These are phyloP conservation scores for Grosmannia clavigera DNA, from an alignment of 2,329 filamentous ascomycete species.

Conservation along the genomic window DNA sequence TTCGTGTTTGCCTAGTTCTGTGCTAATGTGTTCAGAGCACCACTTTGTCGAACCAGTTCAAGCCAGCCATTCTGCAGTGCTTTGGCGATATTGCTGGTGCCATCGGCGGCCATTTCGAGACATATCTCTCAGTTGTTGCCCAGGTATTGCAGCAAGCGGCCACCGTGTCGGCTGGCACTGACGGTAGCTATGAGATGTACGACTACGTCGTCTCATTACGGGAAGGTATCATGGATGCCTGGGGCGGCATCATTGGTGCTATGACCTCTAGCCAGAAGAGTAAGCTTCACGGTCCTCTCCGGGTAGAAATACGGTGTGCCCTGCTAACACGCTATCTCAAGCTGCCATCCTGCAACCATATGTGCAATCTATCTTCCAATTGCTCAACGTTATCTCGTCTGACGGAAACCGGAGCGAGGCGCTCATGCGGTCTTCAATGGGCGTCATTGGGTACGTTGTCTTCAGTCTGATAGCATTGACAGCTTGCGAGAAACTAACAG, in stretches of 20 bases:
- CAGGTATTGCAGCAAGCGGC: slow-evolving; percentile 91
- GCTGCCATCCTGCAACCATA: slow-evolving; percentile 62
- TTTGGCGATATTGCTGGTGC: slow-evolving; percentile 96
- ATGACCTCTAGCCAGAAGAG: slow-evolving; percentile 76
- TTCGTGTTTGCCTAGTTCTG: slow-evolving; percentile 6
- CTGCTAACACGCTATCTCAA: slow-evolving; percentile 26
- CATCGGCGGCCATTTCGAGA: slow-evolving; percentile 84
- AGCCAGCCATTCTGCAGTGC: slow-evolving; percentile 93
- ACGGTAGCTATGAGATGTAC: slow-evolving; percentile 86
- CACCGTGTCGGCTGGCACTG: slow-evolving; percentile 62
- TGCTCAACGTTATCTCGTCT: slow-evolving; percentile 67
- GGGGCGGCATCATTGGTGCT: slow-evolving; percentile 91
- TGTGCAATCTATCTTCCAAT: slow-evolving; percentile 73
- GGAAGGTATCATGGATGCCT: slow-evolving; percentile 98
- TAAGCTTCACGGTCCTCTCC: slow-evolving; percentile 26
- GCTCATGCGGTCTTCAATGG: slow-evolving; percentile 88
- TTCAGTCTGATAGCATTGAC: not conserved
- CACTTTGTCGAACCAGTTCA: slow-evolving; percentile 87
- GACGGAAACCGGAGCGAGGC: slow-evolving; percentile 86
- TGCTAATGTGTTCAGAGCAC: slow-evolving; percentile 46
- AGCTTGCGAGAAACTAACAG: slow-evolving; percentile 1
- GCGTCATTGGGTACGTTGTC: slow-evolving; percentile 74
- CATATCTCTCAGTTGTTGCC: slow-evolving; percentile 82
- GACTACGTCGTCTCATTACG: slow-evolving; percentile 92
- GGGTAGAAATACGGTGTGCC: not conserved